Base-by-base conservation (phyloP, 2,329 filamentous ascomycete species). In the Pseudopithomyces chartarum region DNA sequence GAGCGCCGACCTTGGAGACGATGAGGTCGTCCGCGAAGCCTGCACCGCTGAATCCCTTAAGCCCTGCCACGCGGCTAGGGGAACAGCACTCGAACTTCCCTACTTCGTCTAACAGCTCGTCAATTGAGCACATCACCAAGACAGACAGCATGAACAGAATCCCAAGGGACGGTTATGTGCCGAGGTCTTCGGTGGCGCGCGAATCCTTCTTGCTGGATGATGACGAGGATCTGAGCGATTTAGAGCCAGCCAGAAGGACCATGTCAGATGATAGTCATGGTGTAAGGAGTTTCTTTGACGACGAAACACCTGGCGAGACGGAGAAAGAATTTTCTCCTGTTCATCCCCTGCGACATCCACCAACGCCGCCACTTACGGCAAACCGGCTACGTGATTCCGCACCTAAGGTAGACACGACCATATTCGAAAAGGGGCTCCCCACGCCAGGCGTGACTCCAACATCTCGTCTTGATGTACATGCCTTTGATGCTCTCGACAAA, bases 141-240 rank as follows among this genome's bases (percentile, higher is more conserved):
- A 84, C 81, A 0, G 81, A 82, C 12, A 83, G 80, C 59, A 77
- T 84, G 65, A 79, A 78, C 58, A 74, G 77, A 46, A 80, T 82
- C 53, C 78, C 76, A 11, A 71, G 66, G 39, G 79, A 80, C 29
- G 76, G 71, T 10, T 80, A 78, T 2, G 50, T 78, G 15, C 80
- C 80, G 19, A 57, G 54, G 29, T 67, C 69, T 12, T 67, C 72
- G 1, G 55, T 68, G 29, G 58, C 63, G 7, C 67, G 66, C 20
- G 64, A 71, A 46, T 84, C 82, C 0, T 84, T 84, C 64, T 68
- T 84, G 3, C 75, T 84, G 5, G 77, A 83, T 54, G 82, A 85
- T 39, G 81, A 83, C 53, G 79, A 84, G 59, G 81, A 81, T 45
- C 68, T 85, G 32, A 86, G 84, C 54, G 84, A 85, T 48, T 63